Conservation (phyloP, 1,139 yeast genomes). For the Geotrichum aggregatum region DNA sequence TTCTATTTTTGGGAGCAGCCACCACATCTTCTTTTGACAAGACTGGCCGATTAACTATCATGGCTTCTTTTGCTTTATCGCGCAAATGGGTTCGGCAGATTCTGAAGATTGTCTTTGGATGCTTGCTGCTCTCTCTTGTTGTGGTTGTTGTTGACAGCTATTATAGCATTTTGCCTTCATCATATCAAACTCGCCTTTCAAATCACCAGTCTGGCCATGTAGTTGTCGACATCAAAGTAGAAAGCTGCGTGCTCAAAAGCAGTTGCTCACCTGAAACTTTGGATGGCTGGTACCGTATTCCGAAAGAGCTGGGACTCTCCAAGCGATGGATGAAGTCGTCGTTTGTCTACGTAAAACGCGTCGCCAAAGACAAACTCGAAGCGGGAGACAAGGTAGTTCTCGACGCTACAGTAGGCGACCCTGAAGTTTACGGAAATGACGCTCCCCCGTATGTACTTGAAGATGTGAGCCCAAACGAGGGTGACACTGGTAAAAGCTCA, state of each 20-base stretch:
- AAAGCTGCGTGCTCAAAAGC: conserved; percentile 30
- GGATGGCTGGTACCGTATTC: conserved; percentile 35
- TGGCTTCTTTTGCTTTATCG: conserved; percentile 23
- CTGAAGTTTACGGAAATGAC: conserved; percentile 11
- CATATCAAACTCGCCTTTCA: conserved; percentile 33
- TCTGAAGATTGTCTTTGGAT: conserved; percentile 27
- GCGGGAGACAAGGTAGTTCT: conserved; percentile 31
- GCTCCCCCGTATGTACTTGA: conserved; percentile 25
- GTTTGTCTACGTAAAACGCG: conserved; percentile 32
- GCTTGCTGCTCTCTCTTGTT: conserved; percentile 24
- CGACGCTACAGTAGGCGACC: conserved; percentile 29
- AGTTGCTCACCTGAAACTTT: conserved; percentile 28
- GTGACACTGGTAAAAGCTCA: conserved; percentile 9
- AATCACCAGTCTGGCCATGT: conserved; percentile 31
- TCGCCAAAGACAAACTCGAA: conserved; percentile 31
- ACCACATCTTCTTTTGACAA: neutral
- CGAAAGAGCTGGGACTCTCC: conserved; percentile 37
- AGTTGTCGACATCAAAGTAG: conserved; percentile 35
- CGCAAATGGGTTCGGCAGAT: conserved; percentile 33
- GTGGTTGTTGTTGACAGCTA: conserved; percentile 33
- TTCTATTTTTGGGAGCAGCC: neutral
- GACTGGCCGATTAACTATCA: neutral
- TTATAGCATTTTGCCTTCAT: conserved; percentile 35
- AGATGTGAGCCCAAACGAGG: conserved; percentile 23
- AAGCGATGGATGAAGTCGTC: conserved; percentile 34